Percentiles rank a stretch among this genome's conserved stretches.
These are phyloP conservation scores for Pyrus bretschneideri DNA, from an alignment of 306 rosid genomes.

Conservation along the genomic window DNA sequence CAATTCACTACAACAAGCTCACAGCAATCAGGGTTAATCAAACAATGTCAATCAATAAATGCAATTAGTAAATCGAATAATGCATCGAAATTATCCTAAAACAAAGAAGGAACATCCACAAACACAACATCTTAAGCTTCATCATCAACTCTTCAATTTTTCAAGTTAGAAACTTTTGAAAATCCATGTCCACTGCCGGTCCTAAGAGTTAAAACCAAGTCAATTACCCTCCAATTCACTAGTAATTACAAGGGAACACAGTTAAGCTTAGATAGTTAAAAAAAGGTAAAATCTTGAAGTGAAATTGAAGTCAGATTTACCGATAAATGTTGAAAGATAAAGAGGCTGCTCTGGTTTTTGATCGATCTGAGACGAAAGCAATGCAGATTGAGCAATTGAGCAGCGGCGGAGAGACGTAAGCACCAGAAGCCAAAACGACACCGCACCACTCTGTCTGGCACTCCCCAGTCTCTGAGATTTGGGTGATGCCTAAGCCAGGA, in stretches of 20 bases:
- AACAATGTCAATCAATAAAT: background rate
- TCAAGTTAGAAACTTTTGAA: background rate
- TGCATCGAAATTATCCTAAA: background rate
- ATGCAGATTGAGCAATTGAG: background rate
- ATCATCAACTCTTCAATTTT: background rate
- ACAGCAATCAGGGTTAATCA: background rate
- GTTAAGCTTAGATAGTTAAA: background rate
- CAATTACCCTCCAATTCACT: background rate
- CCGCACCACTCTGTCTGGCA: background rate
- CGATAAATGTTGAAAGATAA: background rate
- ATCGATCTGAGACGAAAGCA: conserved; percentile 8
- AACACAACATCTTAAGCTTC: background rate
- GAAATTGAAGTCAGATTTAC: background rate
- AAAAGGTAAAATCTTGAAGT: background rate
- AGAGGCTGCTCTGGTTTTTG: background rate
- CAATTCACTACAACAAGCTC: background rate
- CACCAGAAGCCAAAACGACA: background rate
- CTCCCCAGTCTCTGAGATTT: conserved; percentile 30
- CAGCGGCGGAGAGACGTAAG: background rate
- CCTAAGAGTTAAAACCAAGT: no score
- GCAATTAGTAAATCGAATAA: no score
- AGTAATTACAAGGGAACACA: background rate
- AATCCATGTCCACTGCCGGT: background rate
- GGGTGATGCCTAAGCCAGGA: conserved; percentile 31
- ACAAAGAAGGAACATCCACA: background rate